Evolutionary conservation across 495 filamentous ascomycete genomes (phyloP), one percentile per base, ranked within the genome.

Genomic region (Glonium stellatum): DNA sequence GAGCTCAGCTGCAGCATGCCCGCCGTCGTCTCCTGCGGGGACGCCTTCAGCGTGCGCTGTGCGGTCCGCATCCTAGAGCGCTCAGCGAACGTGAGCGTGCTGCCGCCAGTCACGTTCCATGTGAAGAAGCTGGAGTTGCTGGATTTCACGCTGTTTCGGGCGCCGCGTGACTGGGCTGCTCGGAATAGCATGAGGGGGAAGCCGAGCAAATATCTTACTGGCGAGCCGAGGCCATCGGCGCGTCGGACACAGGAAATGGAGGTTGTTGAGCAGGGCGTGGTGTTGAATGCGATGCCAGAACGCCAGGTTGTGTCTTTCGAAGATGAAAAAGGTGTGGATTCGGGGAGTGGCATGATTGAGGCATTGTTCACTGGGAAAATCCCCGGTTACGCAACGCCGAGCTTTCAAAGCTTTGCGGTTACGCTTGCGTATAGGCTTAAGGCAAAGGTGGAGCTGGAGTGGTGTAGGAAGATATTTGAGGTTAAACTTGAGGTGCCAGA

Each of bases 401-500:
- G 54, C 15, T 66, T 66, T 27, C 34, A 41, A 41, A 57, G 51
- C 23, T 66, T 61, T 47, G 63, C 63, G 19, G 37, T 66, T 25
- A 53, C 39, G 47, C 58, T 58, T 21, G 22, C 5, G 12, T 66
- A 66, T 55, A 58, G 63, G 34, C 19, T 66, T 5, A 66, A 62
- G 50, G 50, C 61, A 0, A 66, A 58, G 50, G 18, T 66, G 37
- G 47, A 35, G 23, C 50, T 62, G 18, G 58, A 62, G 59, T 21
- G 61, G 47, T 54, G 54, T 8, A 58, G 57, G 19, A 66, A 66
- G 59, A 58, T 42, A 34, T 66, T 66, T 62, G 57, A 57, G 21
- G n/a, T 6, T 23, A 42, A 41, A 34, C 11, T 49, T 19, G 62
- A 65, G 49, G 44, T 18, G 44, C 18, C 18, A 1, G 44, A 48